These are phyloP conservation scores for Vanderwaltozyma tropicalis DNA, from an alignment of 805 yeast genomes.

Conservation along the genomic window DNA sequence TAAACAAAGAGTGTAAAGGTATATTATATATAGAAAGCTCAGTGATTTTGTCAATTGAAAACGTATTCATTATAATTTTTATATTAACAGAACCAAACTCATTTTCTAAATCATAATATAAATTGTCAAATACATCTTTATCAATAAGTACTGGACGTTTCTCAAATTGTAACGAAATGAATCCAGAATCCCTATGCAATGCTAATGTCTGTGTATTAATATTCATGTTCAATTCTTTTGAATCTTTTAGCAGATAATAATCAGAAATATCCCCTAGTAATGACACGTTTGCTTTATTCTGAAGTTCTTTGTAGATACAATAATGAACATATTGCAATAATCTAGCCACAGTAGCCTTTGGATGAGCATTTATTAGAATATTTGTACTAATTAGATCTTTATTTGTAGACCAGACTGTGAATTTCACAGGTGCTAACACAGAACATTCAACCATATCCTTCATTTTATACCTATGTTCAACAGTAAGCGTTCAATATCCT, in stretches of 20 bases:
- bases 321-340: slow-evolving; percentile 22
- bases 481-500: neutral
- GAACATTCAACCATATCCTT: neutral
- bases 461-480: neutral
- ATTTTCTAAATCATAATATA: slow-evolving; percentile 8
- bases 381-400: slow-evolving; percentile 6
- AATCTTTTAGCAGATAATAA: slow-evolving; percentile 4
- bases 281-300: neutral
- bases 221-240: slow-evolving; percentile 2
- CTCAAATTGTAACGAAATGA: slow-evolving; percentile 11
- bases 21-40: slow-evolving; percentile 2
- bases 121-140: slow-evolving; percentile 2
- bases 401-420: slow-evolving; percentile 17
- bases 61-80: slow-evolving; percentile 14
- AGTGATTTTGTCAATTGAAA: slow-evolving; percentile 13
- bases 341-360: slow-evolving; percentile 15
- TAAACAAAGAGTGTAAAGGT: slow-evolving; percentile 8
- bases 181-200: neutral
- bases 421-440: slow-evolving; percentile 9
- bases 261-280: slow-evolving; percentile 3
- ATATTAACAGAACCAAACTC: slow-evolving; percentile 12
- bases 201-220: neutral
- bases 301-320: neutral
- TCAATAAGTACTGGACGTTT: slow-evolving; percentile 1
- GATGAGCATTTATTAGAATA: slow-evolving; percentile 18